Evolutionary conservation across 345 rosid genomes (phyloP), one percentile per base, ranked within the genome.

Genomic region (Stellera chamaejasme): DNA sequence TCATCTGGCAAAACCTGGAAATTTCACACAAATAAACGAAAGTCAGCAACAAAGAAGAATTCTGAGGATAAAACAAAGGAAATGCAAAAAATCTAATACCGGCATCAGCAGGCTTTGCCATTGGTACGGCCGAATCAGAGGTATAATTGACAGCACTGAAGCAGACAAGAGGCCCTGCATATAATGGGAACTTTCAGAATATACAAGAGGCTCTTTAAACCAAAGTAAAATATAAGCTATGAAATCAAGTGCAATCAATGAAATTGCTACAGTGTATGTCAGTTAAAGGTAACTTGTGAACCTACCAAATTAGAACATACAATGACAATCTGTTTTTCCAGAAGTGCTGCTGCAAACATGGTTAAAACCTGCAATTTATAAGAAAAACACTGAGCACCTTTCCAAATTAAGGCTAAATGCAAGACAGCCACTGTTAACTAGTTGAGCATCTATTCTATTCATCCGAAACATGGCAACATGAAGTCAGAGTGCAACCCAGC

Each of bases 51-150:
- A 48, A 49, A 26, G 10, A 50, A 39, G 14, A 36, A 60, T 45
- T 23, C 43, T 14, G 42, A 12, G 15, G 45, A 52, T 13, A 58
- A 56, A 51, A 54, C 36, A 7, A 2, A 45, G 27, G 58, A 52
- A 47, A 16, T 27, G 12, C 41, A 27, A 53, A 49, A 11, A 50
- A 58, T 60, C 60, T 10, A 50, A 59, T 74, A 92, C 98, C 62
- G 96, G 98, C 96, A 92, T 88, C 64, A 92, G 70, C 59, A 88
- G 78, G 82, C 96, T 88, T 74, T 92, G 98, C 96, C 96, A 88
- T 59, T 75, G 95, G 73, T 77, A 92, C 36, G 98, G 96, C 50
- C 96, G 89, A 51, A 88, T 88, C 12, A 86, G 56, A 53, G 98
- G 88, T 67, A 86, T 69, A 48, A 88, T 56, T 42, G 96, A 80